Evolutionary conservation across 495 filamentous ascomycete genomes (phyloP), one percentile per base, ranked within the genome.

Genomic region (Trichocladium antarcticum): DNA sequence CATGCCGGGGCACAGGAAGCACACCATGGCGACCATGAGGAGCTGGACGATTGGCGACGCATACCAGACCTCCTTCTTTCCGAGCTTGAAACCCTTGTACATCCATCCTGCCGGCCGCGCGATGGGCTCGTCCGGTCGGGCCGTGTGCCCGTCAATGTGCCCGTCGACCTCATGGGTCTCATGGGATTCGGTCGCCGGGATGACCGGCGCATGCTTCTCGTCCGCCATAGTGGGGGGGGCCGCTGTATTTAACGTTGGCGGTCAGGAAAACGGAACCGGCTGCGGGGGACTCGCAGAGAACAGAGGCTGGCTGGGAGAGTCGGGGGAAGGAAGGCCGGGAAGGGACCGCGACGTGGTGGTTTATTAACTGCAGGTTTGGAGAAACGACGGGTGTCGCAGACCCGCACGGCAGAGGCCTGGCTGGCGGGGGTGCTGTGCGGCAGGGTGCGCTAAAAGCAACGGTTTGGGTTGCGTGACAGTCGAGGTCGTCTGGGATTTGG

Each of bases 1-100:
- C 71, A 83, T 85, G 62, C 86, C 87, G 5, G 87, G 87, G 60
- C 87, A 93, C 50, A 94, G 69, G 74, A 94, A 94, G 66, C 87
- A 94, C 45, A 92, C 86, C 54, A 89, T 75, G 16, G 86, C 78
- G 37, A 89, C 82, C 67, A 93, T 70, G 24, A 84, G 50, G 35
- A 90, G 70, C 65, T 90, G 85, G 31, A 77, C 64, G 55, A 81
- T 77, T 4, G 86, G 86, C 21, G 83, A 87, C 42, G 85, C 85
- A 68, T 82, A 89, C 74, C 78, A 88, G 5, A 82, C 47, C 53
- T 74, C 75, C 58, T 58, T 73, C 15, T 62, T 62, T 37, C 74
- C 75, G 42, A 85, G 42, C 39, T 66, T 76, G 39, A 81, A 48
- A 34, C 76, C 75, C 60, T 78, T 80, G 71, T 88, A 87, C 70